Evolutionary conservation across 495 filamentous ascomycete species (phyloP).

Genomic region (Sordaria brevicollis): DNA sequence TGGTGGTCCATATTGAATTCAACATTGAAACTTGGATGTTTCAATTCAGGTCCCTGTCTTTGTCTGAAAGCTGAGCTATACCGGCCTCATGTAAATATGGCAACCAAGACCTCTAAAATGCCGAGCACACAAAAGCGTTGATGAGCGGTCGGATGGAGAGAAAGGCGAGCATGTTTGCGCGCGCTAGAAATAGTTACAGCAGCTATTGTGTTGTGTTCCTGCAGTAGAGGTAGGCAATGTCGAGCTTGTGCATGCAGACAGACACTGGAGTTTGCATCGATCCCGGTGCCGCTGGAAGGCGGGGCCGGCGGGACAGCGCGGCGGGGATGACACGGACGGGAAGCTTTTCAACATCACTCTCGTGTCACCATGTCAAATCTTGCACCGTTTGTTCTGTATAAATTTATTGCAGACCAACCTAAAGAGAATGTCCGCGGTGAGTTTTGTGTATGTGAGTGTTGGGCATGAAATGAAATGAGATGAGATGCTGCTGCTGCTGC

Average conservation of each 20-base stretch:
- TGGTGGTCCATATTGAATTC: background rate
- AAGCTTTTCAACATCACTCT: background rate
- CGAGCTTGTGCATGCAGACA: background rate
- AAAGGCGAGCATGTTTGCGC: background rate
- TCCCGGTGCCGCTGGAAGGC: background rate
- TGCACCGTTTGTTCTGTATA: too few species aligned
- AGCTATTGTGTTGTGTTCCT: background rate
- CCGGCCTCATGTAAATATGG: background rate
- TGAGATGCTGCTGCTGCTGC: background rate
- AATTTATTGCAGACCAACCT: too few species aligned
- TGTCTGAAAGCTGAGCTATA: background rate
- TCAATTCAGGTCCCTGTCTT: background rate
- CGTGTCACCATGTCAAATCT: background rate
- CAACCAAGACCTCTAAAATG: background rate
- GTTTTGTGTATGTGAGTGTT: background rate
- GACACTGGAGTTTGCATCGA: background rate
- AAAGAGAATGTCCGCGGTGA: too few species aligned
- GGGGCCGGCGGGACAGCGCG: background rate
- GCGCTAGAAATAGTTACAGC: background rate
- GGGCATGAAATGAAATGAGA: background rate
- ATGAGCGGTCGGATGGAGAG: too few species aligned
- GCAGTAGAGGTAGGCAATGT: background rate
- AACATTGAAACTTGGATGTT: background rate
- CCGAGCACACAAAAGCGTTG: too few species aligned
- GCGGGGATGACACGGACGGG: background rate